Conservation (phyloP, 164 flowering plant species). For the Chimonanthus praecox region DNA sequence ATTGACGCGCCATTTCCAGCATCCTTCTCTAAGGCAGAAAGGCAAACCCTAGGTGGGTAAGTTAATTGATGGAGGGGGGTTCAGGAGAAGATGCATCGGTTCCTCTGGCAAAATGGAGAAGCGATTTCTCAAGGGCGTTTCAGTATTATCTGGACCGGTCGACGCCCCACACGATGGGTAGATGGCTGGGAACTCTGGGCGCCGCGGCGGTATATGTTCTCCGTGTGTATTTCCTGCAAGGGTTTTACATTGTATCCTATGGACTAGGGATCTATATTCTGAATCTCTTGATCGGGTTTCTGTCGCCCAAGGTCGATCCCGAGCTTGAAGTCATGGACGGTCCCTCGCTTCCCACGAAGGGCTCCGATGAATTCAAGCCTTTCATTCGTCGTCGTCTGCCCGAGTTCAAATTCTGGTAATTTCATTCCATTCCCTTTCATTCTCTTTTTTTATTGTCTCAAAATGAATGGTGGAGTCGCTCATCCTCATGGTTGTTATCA, state of each 20-base stretch:
- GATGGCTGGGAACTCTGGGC: slow-evolving; percentile 73
- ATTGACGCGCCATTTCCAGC: too few species aligned
- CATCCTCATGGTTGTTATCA: too few species aligned
- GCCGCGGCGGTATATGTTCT: slow-evolving; percentile 47
- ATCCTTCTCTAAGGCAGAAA: background rate
- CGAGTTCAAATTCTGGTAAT: slow-evolving; percentile 88
- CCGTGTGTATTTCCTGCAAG: slow-evolving; percentile 64
- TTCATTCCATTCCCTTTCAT: background rate
- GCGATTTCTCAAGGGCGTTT: slow-evolving; percentile 52
- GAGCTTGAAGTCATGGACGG: slow-evolving; percentile 69
- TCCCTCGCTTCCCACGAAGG: slow-evolving; percentile 70
- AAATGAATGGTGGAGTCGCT: too few species aligned
- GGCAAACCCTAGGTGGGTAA: background rate
- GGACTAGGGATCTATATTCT: slow-evolving; percentile 72
- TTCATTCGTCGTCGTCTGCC: slow-evolving; percentile 92
- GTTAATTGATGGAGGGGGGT: background rate
- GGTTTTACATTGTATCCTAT: slow-evolving; percentile 73
- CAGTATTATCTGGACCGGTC: slow-evolving; percentile 75
- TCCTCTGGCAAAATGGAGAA: slow-evolving; percentile 60
- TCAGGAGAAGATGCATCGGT: slow-evolving; percentile 1
- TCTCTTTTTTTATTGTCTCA: background rate
- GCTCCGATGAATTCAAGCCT: slow-evolving; percentile 82
- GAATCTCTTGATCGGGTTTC: slow-evolving; percentile 79
- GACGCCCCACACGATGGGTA: slow-evolving; percentile 52
- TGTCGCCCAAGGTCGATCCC: slow-evolving; percentile 80